Conservation (phyloP, 768 basidiomycete species). For the Tricholoma matsutake region DNA sequence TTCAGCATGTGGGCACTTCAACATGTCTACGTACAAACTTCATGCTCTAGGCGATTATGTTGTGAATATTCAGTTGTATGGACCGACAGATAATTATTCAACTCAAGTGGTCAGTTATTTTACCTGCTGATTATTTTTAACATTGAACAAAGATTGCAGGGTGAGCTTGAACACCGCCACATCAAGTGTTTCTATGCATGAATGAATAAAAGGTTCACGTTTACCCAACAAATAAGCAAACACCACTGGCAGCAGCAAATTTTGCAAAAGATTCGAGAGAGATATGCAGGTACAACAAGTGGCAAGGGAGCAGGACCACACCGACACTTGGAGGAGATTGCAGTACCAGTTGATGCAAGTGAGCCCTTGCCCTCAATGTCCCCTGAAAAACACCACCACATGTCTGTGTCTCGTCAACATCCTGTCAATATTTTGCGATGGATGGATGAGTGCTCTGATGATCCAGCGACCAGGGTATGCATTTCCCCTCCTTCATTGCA, state of each 20-base stretch:
- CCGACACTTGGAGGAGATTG: not conserved
- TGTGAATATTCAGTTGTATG: not conserved
- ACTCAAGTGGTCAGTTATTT: conserved; percentile 11
- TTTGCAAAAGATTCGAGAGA: not conserved
- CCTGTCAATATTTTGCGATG: too few relatives aligned
- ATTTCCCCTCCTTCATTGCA: not conserved
- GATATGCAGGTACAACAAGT: not conserved
- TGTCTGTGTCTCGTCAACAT: too few relatives aligned
- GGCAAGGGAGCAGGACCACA: not conserved
- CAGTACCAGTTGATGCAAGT: too few relatives aligned
- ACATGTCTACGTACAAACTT: conserved; percentile 7
- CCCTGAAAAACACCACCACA: too few relatives aligned
- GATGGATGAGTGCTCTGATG: too few relatives aligned
- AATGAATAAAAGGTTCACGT: not conserved
- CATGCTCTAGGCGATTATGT: conserved; percentile 14
- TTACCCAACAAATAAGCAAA: conserved; percentile 3
- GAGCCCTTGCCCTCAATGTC: too few relatives aligned
- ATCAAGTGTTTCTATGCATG: conserved; percentile 5
- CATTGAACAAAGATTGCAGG: conserved; percentile 1
- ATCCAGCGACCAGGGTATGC: not conserved
- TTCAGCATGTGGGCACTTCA: not conserved
- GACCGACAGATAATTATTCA: conserved; percentile 13
- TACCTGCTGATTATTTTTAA: not conserved
- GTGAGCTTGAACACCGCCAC: conserved; percentile 9
- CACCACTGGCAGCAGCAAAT: not conserved